Base-by-base conservation (phyloP, 441 rosid genomes). In the Adansonia grandidieri region DNA sequence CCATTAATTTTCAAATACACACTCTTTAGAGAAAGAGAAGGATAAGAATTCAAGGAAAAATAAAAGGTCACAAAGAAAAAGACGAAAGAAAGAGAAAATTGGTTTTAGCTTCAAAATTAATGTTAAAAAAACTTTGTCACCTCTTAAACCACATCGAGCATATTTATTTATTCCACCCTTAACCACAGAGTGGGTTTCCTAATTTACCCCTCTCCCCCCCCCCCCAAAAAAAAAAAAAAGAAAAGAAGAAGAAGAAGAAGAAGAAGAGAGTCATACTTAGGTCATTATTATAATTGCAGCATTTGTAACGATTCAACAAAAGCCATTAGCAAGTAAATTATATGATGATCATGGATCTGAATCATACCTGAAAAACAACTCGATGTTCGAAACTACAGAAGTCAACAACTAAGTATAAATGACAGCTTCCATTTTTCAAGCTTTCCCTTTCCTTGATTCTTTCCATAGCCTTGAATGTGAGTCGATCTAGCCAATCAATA, bases 301-400 rank as follows among this genome's bases (percentile, higher is more conserved):
- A 72, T 37, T 2, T 17, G 7, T 75, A 54, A 64, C 32, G 7
- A 71, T 54, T 24, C 60, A 77, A 50, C 71, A 17, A 56, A 77
- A 68, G 47, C 28, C 19, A 42, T 8, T 22, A 2, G 17, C 28
- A 15, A 24, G 42, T 14, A 50, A 68, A 20, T 56, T n/a, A 15
- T 24, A 53, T 14, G 24, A 77, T 47, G 28, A 15, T 15, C 22
- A 22, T 0, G 32, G 64, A 65, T 32, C 15, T 45, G 17, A 66
- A 67, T 1, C 53, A n/a, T 83, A 96, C 99, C 99, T 94, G 98
- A 82, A 94, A 94, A 82, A 94, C 98, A 83, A 94, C 99, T 76
- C 95, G 89, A 81, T 96, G 99, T 78, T 96, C 99, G 57, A 96
- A 93, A 78, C 98, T 85, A 84, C 93, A 90, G 87, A 96, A 93